A percentile compares a stretch with the other conserved stretches of the same genome.
phyloP scores from a whole-genome alignment of 352 stramenopile genomes.

The Blastocystis sp. region DNA sequence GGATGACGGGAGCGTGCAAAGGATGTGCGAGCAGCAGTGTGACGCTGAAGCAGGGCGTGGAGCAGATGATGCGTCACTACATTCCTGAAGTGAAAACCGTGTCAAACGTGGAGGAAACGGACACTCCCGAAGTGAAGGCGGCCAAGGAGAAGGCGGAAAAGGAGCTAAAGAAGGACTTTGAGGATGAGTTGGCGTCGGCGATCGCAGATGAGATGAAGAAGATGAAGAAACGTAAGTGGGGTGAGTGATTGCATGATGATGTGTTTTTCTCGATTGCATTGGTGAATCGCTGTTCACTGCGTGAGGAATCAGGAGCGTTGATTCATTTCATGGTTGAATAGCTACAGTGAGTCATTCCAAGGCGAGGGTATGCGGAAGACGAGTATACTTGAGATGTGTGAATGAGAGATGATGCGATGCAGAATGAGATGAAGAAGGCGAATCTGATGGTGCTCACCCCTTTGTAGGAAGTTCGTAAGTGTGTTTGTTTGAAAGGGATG shows the following conservation, averaged over 20 bases:
- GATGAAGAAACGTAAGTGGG: constrained; percentile 69
- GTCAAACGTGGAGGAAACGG: constrained; percentile 13
- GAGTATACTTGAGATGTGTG: background rate
- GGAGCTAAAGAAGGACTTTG: constrained; percentile 62
- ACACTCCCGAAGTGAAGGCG: constrained; percentile 37
- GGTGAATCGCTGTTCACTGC: background rate
- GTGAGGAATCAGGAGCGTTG: background rate
- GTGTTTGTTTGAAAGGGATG: background rate
- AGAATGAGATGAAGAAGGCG: background rate
- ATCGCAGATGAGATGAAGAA: constrained; percentile 73
- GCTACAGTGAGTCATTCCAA: background rate
- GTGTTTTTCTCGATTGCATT: background rate
- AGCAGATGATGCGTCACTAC: constrained; percentile 99
- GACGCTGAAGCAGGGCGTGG: constrained; percentile 97
- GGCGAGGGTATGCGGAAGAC: background rate
- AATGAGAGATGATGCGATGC: background rate
- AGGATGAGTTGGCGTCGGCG: constrained; percentile 58
- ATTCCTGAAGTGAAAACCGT: constrained; percentile 90
- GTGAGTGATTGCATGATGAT: constrained; percentile 29
- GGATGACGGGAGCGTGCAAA: constrained; percentile 91
- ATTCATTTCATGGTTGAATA: background rate
- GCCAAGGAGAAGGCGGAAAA: constrained; percentile 64
- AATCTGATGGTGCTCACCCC: background rate
- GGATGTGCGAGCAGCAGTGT: constrained; percentile 94
- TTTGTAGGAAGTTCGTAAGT: background rate